Percentiles rank a stretch among this genome's conserved stretches.
Evolutionary conservation across 169 alveolate species (phyloP).

Genomic region (Plasmodium chabaudi): DNA sequence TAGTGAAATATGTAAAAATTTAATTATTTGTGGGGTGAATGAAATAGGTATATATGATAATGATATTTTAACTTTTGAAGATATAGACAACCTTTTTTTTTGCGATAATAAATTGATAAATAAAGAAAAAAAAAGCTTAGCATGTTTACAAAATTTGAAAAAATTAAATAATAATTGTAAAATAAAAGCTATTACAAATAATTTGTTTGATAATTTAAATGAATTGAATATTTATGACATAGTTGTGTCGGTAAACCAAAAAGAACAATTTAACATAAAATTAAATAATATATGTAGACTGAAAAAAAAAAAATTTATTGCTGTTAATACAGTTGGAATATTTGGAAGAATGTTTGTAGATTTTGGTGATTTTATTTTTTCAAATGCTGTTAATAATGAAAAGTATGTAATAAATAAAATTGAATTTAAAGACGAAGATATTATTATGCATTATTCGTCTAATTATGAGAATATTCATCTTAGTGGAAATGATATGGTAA

Average conservation of each 20-base stretch:
- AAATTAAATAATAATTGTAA: conserved; percentile 50
- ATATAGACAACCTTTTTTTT: conserved; percentile 48
- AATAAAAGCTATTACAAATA: conserved; percentile 50
- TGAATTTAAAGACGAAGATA: conserved; percentile 19
- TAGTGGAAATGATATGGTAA: conserved; percentile 19
- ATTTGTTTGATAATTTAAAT: not conserved
- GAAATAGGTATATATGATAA: conserved; percentile 72
- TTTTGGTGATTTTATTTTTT: conserved; percentile 41
- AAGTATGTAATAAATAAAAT: conserved; percentile 28
- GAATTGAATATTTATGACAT: conserved; percentile 39
- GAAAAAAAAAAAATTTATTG: conserved; percentile 46
- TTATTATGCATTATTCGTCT: conserved; percentile 21
- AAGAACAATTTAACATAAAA: conserved; percentile 13
- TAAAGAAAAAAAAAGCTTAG: conserved; percentile 56
- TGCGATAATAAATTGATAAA: conserved; percentile 47
- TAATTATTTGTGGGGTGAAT: conserved; percentile 52
- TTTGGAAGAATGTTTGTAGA: conserved; percentile 67
- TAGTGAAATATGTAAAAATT: conserved; percentile 79
- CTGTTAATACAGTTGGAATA: conserved; percentile 68
- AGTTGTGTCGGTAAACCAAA: conserved; percentile 45
- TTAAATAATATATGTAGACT: conserved; percentile 43
- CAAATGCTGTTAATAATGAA: conserved; percentile 11
- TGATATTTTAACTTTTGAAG: conserved; percentile 37
- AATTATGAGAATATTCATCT: conserved; percentile 22
- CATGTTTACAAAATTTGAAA: conserved; percentile 41